These are phyloP conservation scores for Corynascus novoguineensis DNA, from an alignment of 495 filamentous ascomycete species.

Conservation along the genomic window DNA sequence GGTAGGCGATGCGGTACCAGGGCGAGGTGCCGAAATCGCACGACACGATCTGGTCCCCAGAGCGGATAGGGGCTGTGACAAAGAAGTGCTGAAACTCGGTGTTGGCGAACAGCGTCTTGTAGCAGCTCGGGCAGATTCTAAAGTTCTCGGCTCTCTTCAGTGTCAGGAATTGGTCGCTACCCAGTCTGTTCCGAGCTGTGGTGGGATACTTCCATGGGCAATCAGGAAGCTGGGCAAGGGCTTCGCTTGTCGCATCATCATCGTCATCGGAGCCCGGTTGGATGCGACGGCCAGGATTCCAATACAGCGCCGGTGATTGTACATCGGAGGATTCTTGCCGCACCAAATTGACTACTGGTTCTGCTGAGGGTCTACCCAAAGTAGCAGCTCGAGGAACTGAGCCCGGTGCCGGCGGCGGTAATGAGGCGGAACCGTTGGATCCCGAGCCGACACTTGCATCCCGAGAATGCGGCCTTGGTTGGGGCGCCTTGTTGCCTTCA, in stretches of 20 bases:
- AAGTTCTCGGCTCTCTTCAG: constrained; percentile 41
- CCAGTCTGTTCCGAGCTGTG: constrained; percentile 12
- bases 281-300: constrained; percentile 29
- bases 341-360: constrained; percentile 14
- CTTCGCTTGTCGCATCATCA: constrained; percentile 27
- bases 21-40: constrained; percentile 43
- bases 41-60: constrained; percentile 31
- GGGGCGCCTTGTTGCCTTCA: constrained; percentile 17
- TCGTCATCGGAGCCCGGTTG: constrained; percentile 18
- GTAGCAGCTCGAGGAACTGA: constrained; percentile 13
- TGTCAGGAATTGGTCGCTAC: constrained; percentile 36
- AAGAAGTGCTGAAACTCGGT: constrained; percentile 38
- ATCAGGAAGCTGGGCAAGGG: constrained; percentile 31
- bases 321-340: constrained; percentile 20
- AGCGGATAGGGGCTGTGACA: constrained; percentile 31
- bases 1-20: constrained; percentile 45
- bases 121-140: constrained; percentile 44
- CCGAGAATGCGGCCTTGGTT: constrained; percentile 19
- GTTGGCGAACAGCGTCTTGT: constrained; percentile 32
- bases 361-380: constrained; percentile 21
- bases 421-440: constrained; percentile 9
- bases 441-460: constrained; percentile 21
- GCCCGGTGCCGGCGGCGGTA: constrained; percentile 7
- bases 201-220: constrained; percentile 35
- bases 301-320: constrained; percentile 21